Conservation (phyloP, 306 rosid genomes). For the Trifolium subterraneum region DNA sequence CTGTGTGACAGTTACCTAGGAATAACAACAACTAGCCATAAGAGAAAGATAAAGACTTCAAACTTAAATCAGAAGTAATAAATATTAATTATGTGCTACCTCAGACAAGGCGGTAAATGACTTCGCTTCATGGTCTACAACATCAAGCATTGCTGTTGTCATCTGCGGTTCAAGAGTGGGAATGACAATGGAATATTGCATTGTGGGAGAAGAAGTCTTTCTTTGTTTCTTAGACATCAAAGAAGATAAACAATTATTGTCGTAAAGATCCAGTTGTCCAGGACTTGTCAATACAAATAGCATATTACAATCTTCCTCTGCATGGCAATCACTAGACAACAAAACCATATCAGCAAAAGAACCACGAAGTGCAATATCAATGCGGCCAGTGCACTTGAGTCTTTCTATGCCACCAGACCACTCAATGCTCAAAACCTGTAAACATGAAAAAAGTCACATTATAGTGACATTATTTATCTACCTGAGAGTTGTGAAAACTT, state of each 20-base stretch:
- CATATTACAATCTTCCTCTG: slow-evolving; percentile 52
- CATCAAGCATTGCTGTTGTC: slow-evolving; percentile 67
- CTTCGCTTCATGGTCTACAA: slow-evolving; percentile 54
- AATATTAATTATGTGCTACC: slow-evolving; percentile 54
- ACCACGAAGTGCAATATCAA: slow-evolving; percentile 75
- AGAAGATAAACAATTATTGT: slow-evolving; percentile 58
- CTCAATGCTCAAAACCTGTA: slow-evolving; percentile 77
- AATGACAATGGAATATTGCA: slow-evolving; percentile 61
- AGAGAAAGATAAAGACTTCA: background rate
- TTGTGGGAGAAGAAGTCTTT: slow-evolving; percentile 45
- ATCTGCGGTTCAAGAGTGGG: slow-evolving; percentile 75
- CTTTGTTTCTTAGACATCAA: slow-evolving; percentile 58
- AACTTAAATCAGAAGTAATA: slow-evolving; percentile 39
- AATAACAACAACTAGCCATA: slow-evolving; percentile 21
- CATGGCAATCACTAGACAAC: slow-evolving; percentile 51
- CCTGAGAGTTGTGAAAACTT: slow-evolving; percentile 29
- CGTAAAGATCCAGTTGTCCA: slow-evolving; percentile 76
- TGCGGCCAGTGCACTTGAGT: slow-evolving; percentile 65
- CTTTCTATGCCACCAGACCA: slow-evolving; percentile 81
- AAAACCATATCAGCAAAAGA: slow-evolving; percentile 82
- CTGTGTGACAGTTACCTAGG: slow-evolving; percentile 9
- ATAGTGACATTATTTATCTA: slow-evolving; percentile 22
- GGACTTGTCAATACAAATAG: slow-evolving; percentile 75
- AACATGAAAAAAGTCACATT: slow-evolving; percentile 36
- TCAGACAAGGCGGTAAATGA: slow-evolving; percentile 56